Conservation (phyloP, 1,284 basidiomycete species). For the Sanghuangporus baumii region DNA sequence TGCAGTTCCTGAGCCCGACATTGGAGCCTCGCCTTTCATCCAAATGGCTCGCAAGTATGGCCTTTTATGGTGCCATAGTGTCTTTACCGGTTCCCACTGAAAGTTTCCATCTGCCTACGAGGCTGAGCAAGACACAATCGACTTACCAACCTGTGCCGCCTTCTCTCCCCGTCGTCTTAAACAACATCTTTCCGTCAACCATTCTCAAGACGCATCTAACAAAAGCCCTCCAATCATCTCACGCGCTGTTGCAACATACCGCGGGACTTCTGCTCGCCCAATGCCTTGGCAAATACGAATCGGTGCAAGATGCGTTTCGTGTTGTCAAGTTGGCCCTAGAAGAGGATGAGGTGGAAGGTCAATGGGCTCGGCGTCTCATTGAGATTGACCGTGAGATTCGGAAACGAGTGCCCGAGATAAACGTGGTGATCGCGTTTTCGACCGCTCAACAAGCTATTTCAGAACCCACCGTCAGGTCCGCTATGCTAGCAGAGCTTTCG, state of each 20-base stretch:
- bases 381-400: constrained; percentile 77
- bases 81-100: constrained; percentile 66
- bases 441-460: constrained; percentile 36
- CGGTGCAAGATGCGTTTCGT: constrained; percentile 47
- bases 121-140: constrained; percentile 25
- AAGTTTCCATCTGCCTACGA: constrained; percentile 50
- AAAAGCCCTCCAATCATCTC: constrained; percentile 70
- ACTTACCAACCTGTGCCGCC: constrained; percentile 68
- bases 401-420: constrained; percentile 75
- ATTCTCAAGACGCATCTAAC: constrained; percentile 68
- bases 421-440: constrained; percentile 76
- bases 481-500: constrained; percentile 72
- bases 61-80: constrained; percentile 74
- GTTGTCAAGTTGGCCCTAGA: constrained; percentile 51
- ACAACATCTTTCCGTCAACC: constrained; percentile 71
- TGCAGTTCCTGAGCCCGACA: constrained; percentile 67
- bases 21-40: constrained; percentile 85
- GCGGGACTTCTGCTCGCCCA: constrained; percentile 71
- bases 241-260: constrained; percentile 76
- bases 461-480: constrained; percentile 35
- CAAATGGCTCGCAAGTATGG: constrained; percentile 85
- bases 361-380: constrained; percentile 56
- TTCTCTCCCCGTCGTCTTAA: constrained; percentile 60
- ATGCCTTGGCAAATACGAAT: constrained; percentile 64
- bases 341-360: constrained; percentile 58